Evolutionary conservation across 257 asterid genomes (phyloP), one percentile per base, ranked within the genome.

Genomic region (Misopates orontium): DNA sequence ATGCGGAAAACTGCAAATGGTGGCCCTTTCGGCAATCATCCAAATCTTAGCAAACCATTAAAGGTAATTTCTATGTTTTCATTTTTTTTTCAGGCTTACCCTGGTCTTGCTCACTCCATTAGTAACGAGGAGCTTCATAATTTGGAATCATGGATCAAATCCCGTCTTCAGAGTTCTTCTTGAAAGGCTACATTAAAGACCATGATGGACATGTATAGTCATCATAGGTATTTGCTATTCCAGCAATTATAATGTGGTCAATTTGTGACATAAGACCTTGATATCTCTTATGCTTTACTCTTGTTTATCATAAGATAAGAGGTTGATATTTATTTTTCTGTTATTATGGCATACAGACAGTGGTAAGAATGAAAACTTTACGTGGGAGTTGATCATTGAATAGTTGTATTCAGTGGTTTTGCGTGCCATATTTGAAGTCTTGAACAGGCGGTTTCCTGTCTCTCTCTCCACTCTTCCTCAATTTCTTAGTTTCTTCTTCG

Each of bases 81-180:
- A 36, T 3, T 36, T 36, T 36, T n/a, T 7, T 59, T 48, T 75
- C 77, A 93, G 98, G 98, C 95, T 52, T 87, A 85, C 75, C 97
- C 96, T 6, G 77, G 79, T 19, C 94, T 92, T 51, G 85, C 60
- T 72, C 98, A 87, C 81, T 82, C 96, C n/a, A 81, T 89, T 61
- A 82, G 40, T 59, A 64, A 60, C 0, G 91, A 85, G 65, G 98
- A 92, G 88, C 84, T 92, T 56, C 67, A 52, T 54, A 41, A 62
- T 67, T 66, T 87, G 69, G 91, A 83, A 79, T 77, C 94, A 12
- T 93, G 96, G 97, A 90, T 90, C 83, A 83, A 77, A 76, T 62
- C 90, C 54, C 87, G 77, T 51, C 85, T 85, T 45, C 86, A 75
- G 57, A 79, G 86, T 74, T 81, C 93, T 36, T 81, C 91, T 17